Base-by-base conservation (phyloP, 768 basidiomycete species). In the Asterophora lycoperdoides region DNA sequence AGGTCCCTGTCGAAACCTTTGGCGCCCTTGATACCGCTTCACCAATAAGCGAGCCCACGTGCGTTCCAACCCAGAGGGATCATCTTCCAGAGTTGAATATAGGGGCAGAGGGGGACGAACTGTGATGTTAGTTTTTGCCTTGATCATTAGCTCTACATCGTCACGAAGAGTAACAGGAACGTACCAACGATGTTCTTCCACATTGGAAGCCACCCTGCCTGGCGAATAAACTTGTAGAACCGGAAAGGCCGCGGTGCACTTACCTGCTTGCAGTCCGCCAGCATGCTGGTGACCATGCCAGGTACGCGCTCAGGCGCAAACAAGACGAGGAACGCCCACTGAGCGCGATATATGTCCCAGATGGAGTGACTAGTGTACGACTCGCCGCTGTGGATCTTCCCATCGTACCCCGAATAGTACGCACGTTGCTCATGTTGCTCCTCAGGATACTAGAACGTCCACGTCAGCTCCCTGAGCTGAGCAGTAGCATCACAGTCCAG, bases 131-230 rank as follows among this genome's bases (percentile, higher is more conserved):
- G 89, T 90, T 60, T 92, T 86, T 70, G 41, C 11, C 13, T 10
- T 13, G 2, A 13, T 19, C 41, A 33, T 30, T 14, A 44, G n/a
- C 18, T 30, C 18, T 11, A 5, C 26, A 3, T 11, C 9, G 28
- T 0, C 10, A 34, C 39, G 28, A 38, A 26, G 28, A 34, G 17
- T 29, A n/a, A 23, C 9, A 35, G 15, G 19, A 23, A 54, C 69
- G 51, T 41, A 79, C 81, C 81, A 19, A 86, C 79, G 11, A 91
- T 76, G 52, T 91, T 91, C 67, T 91, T 91, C 89, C 89, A 91
- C 88, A 91, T 90, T 0, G 89, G 89, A 32, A 92, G 67, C 86
- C 89, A 89, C 3, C 89, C 89, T 13, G 85, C 79, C 81, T 76
- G 28, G 32, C 2, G 17, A 23, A 23, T 18, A 13, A 17, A 14